Base-by-base conservation (phyloP, 768 basidiomycete genomes). In the Russula brevipes region DNA sequence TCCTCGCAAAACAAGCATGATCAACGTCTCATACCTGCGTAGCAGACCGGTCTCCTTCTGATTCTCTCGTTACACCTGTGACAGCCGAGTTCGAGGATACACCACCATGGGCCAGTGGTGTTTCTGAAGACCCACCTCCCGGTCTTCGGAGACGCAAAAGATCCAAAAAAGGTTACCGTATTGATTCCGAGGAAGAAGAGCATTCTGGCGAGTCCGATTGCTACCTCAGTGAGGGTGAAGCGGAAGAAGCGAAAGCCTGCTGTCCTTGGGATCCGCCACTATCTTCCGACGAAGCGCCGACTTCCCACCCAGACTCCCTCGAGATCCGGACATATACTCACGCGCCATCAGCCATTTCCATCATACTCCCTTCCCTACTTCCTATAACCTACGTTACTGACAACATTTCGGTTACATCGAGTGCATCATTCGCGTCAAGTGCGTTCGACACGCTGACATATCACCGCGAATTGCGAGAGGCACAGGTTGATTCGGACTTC, bases 391-490 rank as follows among this genome's bases (percentile, higher is more conserved):
- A 58, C 38, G 56, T 59, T 9, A n/a, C 79, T 6, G 81, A 82
- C 64, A 73, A 70, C 10, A 70, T 77, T 39, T 71, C 70, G 17
- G 65, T 75, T 5, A 70, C 73, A 4, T 68, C 70, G 17, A 66
- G 70, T 44, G 70, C 74, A 56, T 71, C 67, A 4, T 19, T 66
- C 14, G 66, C 73, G 2, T 79, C 84, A 63, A 70, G 74, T 3
- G 41, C 77, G 3, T 69, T 88, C 0, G 77, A 82, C 19, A 71
- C 74, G 1, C 81, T 88, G 56, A 82, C 86, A 0, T 75, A 81
- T 57, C 88, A 87, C 64, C 72, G 74, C 3, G 84, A 85, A 60
- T 73, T 89, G 41, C 76, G 78, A 45, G 74, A 76, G 24, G 85
- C 83, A 5, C 59, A 63, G 2, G 57, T 67, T 11, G 80, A 84